Percentiles rank a stretch among this genome's conserved stretches.
These are phyloP conservation scores for Vitellaria paradoxa DNA, from an alignment of 179 eudicot species.

Conservation along the genomic window DNA sequence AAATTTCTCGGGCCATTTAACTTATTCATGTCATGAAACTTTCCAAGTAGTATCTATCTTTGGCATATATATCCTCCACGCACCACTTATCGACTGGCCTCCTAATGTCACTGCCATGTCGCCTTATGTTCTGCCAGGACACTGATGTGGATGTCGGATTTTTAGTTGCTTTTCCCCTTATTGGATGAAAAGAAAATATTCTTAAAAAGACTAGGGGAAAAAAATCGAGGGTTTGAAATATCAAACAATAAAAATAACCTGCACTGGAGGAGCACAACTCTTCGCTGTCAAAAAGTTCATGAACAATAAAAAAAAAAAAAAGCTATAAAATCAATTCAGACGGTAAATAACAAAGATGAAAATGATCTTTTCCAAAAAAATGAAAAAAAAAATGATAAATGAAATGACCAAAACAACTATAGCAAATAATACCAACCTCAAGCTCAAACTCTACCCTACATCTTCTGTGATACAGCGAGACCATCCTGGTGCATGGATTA, in stretches of 20 bases:
- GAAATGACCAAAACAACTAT: constrained; percentile 2
- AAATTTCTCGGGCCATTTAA: constrained; percentile 22
- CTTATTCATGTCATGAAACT: constrained; percentile 18
- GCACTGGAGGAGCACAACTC: constrained; percentile 74
- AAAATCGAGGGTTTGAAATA: background rate
- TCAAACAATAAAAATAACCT: constrained; percentile 40
- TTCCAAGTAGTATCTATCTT: constrained; percentile 7
- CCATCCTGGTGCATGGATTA: constrained; percentile 19
- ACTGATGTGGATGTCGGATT: constrained; percentile 22
- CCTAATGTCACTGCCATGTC: background rate
- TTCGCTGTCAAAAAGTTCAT: constrained; percentile 43
- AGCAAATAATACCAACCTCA: constrained; percentile 38
- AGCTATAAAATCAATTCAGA: constrained; percentile 10
- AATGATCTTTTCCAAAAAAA: background rate
- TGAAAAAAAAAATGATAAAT: background rate
- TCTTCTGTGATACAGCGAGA: constrained; percentile 36
- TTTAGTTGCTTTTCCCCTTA: constrained; percentile 25
- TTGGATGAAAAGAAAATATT: constrained; percentile 28
- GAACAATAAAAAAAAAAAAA: constrained; percentile 9
- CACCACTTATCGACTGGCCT: constrained; percentile 1
- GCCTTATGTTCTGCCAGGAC: constrained; percentile 18
- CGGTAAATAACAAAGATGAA: background rate
- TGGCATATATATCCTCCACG: constrained; percentile 3
- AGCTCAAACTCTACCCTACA: constrained; percentile 44
- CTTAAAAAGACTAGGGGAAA: background rate